Conservation (phyloP, 2,329 filamentous ascomycete species). For the Xylariaceae sp. region DNA sequence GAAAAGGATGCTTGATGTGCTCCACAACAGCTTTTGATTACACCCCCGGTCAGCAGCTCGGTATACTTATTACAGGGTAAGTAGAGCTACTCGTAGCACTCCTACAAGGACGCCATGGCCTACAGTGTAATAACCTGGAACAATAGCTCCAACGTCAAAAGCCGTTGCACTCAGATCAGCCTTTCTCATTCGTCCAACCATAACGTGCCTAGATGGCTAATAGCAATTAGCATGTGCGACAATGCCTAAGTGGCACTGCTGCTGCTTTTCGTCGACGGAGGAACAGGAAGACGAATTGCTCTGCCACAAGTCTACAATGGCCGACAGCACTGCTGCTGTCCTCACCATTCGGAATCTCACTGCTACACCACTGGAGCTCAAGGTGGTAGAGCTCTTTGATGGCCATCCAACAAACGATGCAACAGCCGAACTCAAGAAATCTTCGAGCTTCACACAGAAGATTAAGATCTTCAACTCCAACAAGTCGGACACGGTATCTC, state of each 20-base stretch:
- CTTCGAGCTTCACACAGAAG: conserved; percentile 41
- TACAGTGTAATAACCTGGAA: too few species aligned
- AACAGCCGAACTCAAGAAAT: conserved; percentile 30
- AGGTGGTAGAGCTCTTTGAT: conserved; percentile 68
- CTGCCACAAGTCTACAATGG: conserved; percentile 33
- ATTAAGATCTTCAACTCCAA: conserved; percentile 45
- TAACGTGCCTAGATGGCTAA: conserved; percentile 1
- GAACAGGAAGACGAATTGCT: conserved; percentile 7
- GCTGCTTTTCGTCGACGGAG: conserved; percentile 9
- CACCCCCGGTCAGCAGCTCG: too few species aligned
- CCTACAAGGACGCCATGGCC: too few species aligned
- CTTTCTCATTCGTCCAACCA: too few species aligned
- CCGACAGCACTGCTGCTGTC: too few species aligned
- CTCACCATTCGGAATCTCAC: conserved; percentile 83
- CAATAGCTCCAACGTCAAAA: too few species aligned
- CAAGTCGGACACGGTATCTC: conserved; percentile 20
- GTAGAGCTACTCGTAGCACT: too few species aligned
- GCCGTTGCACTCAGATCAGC: too few species aligned
- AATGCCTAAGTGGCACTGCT: conserved; percentile 11
- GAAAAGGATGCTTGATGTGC: too few species aligned
- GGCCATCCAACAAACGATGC: conserved; percentile 41
- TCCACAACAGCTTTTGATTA: too few species aligned
- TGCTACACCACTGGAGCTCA: conserved; percentile 66
- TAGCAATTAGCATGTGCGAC: not conserved
- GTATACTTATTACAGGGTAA: too few species aligned